A percentile compares a stretch with the other conserved stretches of the same genome.
phyloP scores from a whole-genome alignment of 2,329 filamentous ascomycete species.

The Pseudogymnoascus verrucosus region DNA sequence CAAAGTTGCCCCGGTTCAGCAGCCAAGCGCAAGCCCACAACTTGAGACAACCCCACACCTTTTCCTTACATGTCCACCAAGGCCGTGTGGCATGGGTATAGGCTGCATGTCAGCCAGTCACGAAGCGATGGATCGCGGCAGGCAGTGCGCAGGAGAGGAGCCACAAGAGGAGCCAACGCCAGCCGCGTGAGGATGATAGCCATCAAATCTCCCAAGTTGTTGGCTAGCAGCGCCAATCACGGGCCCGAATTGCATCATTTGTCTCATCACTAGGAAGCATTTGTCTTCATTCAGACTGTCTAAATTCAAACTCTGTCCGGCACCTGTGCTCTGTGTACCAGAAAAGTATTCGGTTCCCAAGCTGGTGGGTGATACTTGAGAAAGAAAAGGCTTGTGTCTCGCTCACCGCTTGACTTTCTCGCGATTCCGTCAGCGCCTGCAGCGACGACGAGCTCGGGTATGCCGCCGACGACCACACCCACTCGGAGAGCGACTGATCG shows the following conservation, averaged over 20 bases:
- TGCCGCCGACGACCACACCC: neutral
- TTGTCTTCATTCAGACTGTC: neutral
- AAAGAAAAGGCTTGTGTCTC: neutral
- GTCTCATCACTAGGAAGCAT: neutral
- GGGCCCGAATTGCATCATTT: neutral
- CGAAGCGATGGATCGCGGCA: neutral
- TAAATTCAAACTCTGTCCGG: neutral
- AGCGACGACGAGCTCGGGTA: constrained; percentile 1
- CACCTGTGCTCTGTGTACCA: neutral
- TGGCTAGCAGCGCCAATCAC: neutral
- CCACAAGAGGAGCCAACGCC: neutral
- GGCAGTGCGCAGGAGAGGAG: neutral
- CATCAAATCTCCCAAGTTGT: constrained; percentile 1
- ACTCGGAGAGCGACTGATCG: neutral
- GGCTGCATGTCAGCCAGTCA: neutral
- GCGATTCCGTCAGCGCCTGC: neutral
- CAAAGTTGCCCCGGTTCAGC: neutral
- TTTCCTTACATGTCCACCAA: constrained; percentile 1
- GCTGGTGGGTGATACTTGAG: neutral
- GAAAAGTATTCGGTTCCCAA: neutral
- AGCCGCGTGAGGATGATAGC: neutral
- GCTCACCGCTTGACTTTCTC: neutral
- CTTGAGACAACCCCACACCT: constrained; percentile 2
- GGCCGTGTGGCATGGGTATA: constrained; percentile 2
- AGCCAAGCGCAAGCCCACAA: constrained; percentile 3